Base-by-base conservation (phyloP, 441 rosid genomes). In the Euphorbia schlechtendalii region DNA sequence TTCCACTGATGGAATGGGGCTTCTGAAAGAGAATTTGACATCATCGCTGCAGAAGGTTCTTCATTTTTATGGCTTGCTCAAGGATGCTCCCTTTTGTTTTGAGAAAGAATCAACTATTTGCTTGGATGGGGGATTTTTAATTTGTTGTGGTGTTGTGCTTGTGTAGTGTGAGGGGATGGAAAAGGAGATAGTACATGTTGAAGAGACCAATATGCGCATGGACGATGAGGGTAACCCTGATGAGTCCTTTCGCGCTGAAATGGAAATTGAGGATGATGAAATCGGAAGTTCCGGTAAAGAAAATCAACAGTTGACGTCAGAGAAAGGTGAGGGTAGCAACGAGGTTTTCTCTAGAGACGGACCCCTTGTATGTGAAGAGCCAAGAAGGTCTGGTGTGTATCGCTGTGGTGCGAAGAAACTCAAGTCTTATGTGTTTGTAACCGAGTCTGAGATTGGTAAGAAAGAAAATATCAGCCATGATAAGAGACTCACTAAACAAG, bases 281-380 rank as follows among this genome's bases (percentile, higher is more conserved):
- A 63, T 66, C 72, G 83, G 74, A 51, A 71, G 67, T 66, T 64
- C 77, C n/a, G 79, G 66, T 59, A 64, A 51, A 58, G 86, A 75
- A 32, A 60, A 74, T 56, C 69, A 76, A 34, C 80, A 70, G 7
- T 62, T 80, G 66, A 20, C 79, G 4, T 53, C 74, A 3, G 87
- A 87, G 61, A 80, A 73, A 54, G 89, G 88, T 1, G 92, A 84
- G 56, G 87, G 83, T 45, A 85, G 90, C 71, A 72, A 78, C 30
- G 83, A 84, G 28, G 83, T 87, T 3, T 86, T 86, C 74, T 81
- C 92, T 3, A 85, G 84, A 64, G 94, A 89, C 71, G 84, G 84
- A 40, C 88, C 96, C 40, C 81, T 76, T 48, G 69, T 81, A 22
- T 73, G 75, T 68, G 78, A 78, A 49, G 91, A 84, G 53, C 48